Percentiles rank a stretch among this genome's conserved stretches.
Evolutionary conservation across 169 alveolate species (phyloP).

Genomic region (Amoebophrya sp.): DNA sequence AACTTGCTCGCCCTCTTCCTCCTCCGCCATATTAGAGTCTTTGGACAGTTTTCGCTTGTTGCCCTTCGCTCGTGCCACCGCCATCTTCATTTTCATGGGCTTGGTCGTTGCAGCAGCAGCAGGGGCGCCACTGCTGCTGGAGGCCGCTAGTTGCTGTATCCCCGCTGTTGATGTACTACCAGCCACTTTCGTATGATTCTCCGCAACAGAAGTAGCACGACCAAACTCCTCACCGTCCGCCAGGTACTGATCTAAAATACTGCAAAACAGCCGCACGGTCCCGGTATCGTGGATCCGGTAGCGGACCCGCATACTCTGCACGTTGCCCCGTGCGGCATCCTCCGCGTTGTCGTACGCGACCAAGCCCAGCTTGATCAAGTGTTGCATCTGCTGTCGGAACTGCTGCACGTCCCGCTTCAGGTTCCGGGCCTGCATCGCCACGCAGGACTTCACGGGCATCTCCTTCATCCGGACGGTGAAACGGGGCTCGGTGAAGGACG

Average conservation of each 20-base stretch:
- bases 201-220: no score
- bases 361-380: neutral
- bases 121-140: neutral
- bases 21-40: no score
- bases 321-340: neutral
- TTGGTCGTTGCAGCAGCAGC: neutral
- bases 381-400: neutral
- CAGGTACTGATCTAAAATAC: neutral
- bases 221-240: neutral
- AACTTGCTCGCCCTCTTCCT: neutral
- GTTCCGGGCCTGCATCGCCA: neutral
- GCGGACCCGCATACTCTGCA: neutral
- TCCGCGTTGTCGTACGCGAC: neutral
- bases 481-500: no score
- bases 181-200: no score
- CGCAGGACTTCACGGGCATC: neutral
- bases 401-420: neutral
- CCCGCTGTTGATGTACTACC: neutral
- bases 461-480: neutral
- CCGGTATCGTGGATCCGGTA: neutral
- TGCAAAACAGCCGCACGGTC: neutral
- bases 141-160: no score
- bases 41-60: no score
- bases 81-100: neutral
- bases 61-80: neutral